Evolutionary conservation across 495 filamentous ascomycete genomes (phyloP).

Genomic region (Xylaria bambusicola): DNA sequence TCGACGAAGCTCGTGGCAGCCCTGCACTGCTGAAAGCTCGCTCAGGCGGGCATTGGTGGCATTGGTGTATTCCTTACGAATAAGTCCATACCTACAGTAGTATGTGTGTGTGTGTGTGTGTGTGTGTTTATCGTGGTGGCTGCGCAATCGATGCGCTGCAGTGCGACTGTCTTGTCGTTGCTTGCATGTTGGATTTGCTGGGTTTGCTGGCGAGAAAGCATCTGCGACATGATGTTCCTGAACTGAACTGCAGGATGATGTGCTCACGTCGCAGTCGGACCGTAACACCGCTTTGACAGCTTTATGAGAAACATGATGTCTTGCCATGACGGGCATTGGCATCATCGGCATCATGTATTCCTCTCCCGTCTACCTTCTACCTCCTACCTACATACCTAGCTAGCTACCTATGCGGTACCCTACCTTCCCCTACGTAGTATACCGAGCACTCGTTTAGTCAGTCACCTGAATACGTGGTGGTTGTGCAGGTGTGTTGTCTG

Average conservation of each 20-base stretch:
- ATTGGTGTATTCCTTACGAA: too few relatives aligned
- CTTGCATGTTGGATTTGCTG: constrained; percentile 17
- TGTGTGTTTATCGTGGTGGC: constrained; percentile 1
- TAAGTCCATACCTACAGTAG: too few relatives aligned
- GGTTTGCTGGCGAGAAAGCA: too few relatives aligned
- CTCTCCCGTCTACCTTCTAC: not conserved
- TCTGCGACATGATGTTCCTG: constrained; percentile 9
- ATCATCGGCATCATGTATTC: not conserved
- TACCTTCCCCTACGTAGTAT: not conserved
- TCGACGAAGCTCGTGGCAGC: constrained; percentile 18
- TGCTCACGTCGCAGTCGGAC: constrained; percentile 7
- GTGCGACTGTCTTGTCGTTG: constrained; percentile 10
- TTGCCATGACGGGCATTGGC: not conserved
- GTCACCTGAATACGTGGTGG: not conserved
- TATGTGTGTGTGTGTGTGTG: too few relatives aligned
- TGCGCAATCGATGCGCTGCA: constrained; percentile 15
- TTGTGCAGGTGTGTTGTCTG: not conserved
- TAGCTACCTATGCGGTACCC: too few relatives aligned
- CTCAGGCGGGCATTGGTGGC: too few relatives aligned
- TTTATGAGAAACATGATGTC: constrained; percentile 6
- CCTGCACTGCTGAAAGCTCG: constrained; percentile 7
- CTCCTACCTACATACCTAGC: too few relatives aligned
- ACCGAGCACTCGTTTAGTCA: not conserved
- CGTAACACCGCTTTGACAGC: constrained; percentile 4
- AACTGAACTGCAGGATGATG: constrained; percentile 1